Percentiles rank a stretch among this genome's conserved stretches.
These are phyloP conservation scores for Colletotrichum tamarilloi DNA, from an alignment of 2,329 filamentous ascomycete genomes.

Conservation along the genomic window DNA sequence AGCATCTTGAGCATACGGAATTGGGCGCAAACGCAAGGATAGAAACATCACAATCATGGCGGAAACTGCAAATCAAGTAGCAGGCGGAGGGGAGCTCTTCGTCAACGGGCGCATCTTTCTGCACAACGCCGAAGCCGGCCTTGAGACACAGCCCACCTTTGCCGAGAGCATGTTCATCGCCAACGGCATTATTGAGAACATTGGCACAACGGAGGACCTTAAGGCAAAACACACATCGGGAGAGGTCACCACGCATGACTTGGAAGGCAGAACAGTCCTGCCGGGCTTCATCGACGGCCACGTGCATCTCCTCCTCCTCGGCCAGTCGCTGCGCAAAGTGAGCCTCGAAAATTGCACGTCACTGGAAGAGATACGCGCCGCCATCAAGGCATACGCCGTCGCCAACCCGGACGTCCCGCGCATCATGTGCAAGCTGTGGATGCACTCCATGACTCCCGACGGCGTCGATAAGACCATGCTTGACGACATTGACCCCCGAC, in stretches of 20 bases:
- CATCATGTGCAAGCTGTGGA: constrained; percentile 67
- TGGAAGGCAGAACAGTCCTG: constrained; percentile 52
- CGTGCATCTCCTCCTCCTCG: constrained; percentile 65
- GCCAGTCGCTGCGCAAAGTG: constrained; percentile 64
- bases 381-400: constrained; percentile 57
- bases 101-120: constrained; percentile 37
- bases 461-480: constrained; percentile 59
- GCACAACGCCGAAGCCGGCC: constrained; percentile 25
- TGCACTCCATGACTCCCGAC: constrained; percentile 60
- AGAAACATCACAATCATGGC: neutral
- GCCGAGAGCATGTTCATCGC: constrained; percentile 36
- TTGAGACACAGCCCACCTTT: constrained; percentile 33
- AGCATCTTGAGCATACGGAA: neutral
- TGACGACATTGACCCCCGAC: constrained; percentile 63
- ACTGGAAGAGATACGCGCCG: constrained; percentile 59
- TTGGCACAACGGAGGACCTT: constrained; percentile 24
- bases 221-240: neutral
- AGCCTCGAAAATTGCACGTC: constrained; percentile 59
- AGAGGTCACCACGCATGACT: constrained; percentile 31
- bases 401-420: constrained; percentile 58
- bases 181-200: constrained; percentile 30
- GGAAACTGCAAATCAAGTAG: no score
- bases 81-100: constrained; percentile 25
- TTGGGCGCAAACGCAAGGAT: neutral
- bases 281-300: constrained; percentile 70